Evolutionary conservation across 1,139 yeast genomes (phyloP).

Genomic region (Nadsonia commutata): DNA sequence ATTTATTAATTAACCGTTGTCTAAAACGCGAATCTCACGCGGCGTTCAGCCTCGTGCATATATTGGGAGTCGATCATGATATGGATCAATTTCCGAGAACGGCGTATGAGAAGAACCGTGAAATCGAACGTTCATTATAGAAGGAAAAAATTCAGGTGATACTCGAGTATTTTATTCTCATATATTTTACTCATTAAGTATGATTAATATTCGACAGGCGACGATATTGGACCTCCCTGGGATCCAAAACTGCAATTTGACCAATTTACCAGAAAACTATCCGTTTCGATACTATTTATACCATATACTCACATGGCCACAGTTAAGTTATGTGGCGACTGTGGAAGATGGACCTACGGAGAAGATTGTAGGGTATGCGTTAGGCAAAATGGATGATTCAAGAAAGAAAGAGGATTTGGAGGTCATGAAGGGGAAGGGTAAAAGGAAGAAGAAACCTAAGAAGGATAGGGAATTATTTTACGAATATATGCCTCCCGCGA

Average conservation of each 20-base stretch:
- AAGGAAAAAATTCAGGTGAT: too few species aligned
- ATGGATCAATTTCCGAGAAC: too few species aligned
- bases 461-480: too few species aligned
- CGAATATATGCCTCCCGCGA: too few species aligned
- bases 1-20: too few species aligned
- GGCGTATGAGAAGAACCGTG: too few species aligned
- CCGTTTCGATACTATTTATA: slow-evolving; percentile 85
- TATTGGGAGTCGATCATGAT: too few species aligned
- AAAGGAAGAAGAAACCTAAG: not conserved
- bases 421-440: not conserved
- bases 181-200: too few species aligned
- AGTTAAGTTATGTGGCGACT: slow-evolving; percentile 90
- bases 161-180: too few species aligned
- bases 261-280: slow-evolving; percentile 89
- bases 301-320: slow-evolving; percentile 94
- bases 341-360: slow-evolving; percentile 36
- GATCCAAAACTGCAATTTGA: slow-evolving; percentile 90
- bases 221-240: slow-evolving; percentile 78
- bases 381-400: slow-evolving; percentile 87
- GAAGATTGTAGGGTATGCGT: slow-evolving; percentile 82
- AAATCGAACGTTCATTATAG: too few species aligned
- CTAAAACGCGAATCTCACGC: too few species aligned
- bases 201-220: slow-evolving; percentile 83
- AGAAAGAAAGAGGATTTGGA: slow-evolving; percentile 4
- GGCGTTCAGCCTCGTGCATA: too few species aligned